A percentile compares a stretch with the other conserved stretches of the same genome.
phyloP scores from a whole-genome alignment of 2,329 filamentous ascomycete genomes.

The Ilyonectria sp. region DNA sequence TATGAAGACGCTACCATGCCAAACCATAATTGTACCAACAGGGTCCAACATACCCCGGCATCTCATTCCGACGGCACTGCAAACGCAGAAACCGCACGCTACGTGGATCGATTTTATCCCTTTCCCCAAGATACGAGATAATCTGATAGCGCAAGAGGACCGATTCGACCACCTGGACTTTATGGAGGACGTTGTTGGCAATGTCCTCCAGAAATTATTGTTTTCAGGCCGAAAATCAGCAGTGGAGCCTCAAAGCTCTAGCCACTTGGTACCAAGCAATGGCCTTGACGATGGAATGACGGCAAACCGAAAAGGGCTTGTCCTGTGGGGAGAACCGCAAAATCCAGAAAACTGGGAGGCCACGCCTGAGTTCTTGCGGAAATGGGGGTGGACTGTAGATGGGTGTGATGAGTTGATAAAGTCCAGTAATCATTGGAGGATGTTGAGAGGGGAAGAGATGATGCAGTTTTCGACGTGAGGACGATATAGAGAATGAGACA shows the following conservation, averaged over 20 bases:
- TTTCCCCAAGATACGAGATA: constrained; percentile 55
- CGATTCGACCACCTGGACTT: constrained; percentile 57
- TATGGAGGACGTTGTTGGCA: constrained; percentile 31
- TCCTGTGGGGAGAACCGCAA: constrained; percentile 46
- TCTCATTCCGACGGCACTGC: constrained; percentile 57
- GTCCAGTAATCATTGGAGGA: constrained; percentile 42
- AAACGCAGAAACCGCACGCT: constrained; percentile 55
- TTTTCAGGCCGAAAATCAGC: neutral
- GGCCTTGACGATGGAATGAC: constrained; percentile 3
- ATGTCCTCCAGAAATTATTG: constrained; percentile 15
- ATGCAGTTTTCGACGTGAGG: constrained; percentile 2
- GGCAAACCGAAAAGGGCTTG: constrained; percentile 34
- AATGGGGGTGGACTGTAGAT: constrained; percentile 42
- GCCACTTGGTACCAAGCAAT: neutral
- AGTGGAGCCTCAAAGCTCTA: neutral
- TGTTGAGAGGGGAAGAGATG: constrained; percentile 38
- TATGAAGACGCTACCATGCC: constrained; percentile 7
- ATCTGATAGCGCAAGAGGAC: constrained; percentile 54
- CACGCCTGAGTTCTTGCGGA: constrained; percentile 40
- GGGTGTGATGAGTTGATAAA: constrained; percentile 41
- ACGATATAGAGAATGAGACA: neutral
- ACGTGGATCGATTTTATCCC: constrained; percentile 61
- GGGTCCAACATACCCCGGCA: neutral
- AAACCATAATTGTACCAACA: neutral
- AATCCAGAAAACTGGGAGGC: constrained; percentile 42